phyloP scores from a whole-genome alignment of 495 filamentous ascomycete species.

The Podospora anserina region DNA sequence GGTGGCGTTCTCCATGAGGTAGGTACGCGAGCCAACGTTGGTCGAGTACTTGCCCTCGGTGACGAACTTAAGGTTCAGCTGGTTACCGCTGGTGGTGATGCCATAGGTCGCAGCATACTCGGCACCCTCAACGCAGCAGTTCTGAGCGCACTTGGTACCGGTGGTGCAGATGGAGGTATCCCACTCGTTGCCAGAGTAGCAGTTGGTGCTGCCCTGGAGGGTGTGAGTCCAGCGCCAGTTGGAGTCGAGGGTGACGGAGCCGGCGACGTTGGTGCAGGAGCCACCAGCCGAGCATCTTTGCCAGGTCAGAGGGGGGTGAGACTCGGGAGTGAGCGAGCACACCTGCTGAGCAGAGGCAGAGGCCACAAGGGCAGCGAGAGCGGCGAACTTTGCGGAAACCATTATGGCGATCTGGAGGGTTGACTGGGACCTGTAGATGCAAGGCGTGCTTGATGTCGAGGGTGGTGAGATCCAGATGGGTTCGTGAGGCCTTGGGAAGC shows the following conservation, averaged over 20 bases:
- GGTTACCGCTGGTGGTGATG: slow-evolving; percentile 46
- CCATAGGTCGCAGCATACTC: slow-evolving; percentile 50
- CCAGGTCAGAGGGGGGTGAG: slow-evolving; percentile 57
- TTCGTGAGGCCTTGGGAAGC: slow-evolving; percentile 7
- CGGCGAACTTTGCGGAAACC: slow-evolving; percentile 35
- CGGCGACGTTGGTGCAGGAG: slow-evolving; percentile 44
- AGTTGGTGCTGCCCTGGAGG: slow-evolving; percentile 40
- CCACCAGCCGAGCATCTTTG: slow-evolving; percentile 53
- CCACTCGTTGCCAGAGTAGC: slow-evolving; percentile 53
- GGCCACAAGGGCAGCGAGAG: slow-evolving; percentile 44
- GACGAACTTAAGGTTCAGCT: slow-evolving; percentile 54
- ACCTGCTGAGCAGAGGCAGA: slow-evolving; percentile 52
- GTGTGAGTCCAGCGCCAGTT: slow-evolving; percentile 54
- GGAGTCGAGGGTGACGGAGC: slow-evolving; percentile 46
- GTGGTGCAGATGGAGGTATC: slow-evolving; percentile 38
- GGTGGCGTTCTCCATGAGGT: slow-evolving; percentile 52
- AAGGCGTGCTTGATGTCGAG: slow-evolving; percentile 27
- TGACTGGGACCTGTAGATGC: slow-evolving; percentile 10
- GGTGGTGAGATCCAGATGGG: slow-evolving; percentile 21
- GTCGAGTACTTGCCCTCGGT: slow-evolving; percentile 48
- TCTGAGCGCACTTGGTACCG: slow-evolving; percentile 38
- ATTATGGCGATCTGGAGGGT: slow-evolving; percentile 23
- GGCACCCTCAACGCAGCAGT: slow-evolving; percentile 50
- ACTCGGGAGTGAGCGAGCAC: slow-evolving; percentile 55
- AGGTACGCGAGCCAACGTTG: slow-evolving; percentile 53